Evolutionary conservation across 2,329 filamentous ascomycete species (phyloP), one percentile per base, ranked within the genome.

Genomic region (Drechslera avenae): DNA sequence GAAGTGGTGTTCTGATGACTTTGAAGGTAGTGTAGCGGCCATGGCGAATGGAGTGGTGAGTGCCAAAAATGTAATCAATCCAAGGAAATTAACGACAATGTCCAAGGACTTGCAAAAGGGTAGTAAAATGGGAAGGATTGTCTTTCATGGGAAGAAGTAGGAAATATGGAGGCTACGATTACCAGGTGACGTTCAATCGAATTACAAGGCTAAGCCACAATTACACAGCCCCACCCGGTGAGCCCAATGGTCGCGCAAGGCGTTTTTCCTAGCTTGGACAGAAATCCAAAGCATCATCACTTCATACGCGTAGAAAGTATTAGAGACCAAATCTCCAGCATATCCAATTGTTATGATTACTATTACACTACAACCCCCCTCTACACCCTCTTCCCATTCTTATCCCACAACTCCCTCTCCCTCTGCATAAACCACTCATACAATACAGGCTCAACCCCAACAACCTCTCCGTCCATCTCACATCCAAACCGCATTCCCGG

Each of bases 391-490:
- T 45, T 50, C 40, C 59, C 60, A 14, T 54, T 58, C 53, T 68
- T 69, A 40, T 62, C 62, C 69, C 69, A 71, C 3, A 72, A 16
- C 10, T 59, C 59, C 39, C 56, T 61, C 41, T 68, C 67, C 72
- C 63, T 79, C 60, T 70, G 64, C 52, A 77, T 75, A 16, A 81
- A 74, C 93, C 93, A 97, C 33, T 85, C 79, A 0, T 92, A 91
- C 62, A 97, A 86, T 73, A 96, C 89, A 0, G 93, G 75, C 59
- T 75, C 75, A 6, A 80, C 57, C 23, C 73, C 74, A 3, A 77
- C 47, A n/a, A 65, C 31, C 7, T 28, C 26, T 2, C 49, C 57
- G 17, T 57, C 46, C 4, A 39, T 56, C 34, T 56, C 57, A 43
- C 48, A 56, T 45, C 72, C 71, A 64, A 84, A 84, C 46, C 76